Percentiles rank a stretch among this genome's conserved stretches.
These are phyloP conservation scores for Sinapis alba DNA, from an alignment of 441 rosid genomes.

Conservation along the genomic window DNA sequence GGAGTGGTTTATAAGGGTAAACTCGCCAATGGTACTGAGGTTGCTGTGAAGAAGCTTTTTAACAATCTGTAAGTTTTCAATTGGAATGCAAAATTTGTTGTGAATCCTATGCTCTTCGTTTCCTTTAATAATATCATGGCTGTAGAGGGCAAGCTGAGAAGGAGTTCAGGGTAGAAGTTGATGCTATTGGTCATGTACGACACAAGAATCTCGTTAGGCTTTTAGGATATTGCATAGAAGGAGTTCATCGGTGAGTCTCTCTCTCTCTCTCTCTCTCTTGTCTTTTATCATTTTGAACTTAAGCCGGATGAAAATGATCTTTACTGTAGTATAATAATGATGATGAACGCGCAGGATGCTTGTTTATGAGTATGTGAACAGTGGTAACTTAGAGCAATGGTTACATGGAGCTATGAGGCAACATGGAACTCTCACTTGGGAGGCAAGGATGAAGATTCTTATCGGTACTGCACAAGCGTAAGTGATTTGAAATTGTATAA, in stretches of 20 bases:
- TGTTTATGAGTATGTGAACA: constrained; percentile 73
- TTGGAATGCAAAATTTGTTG: background rate
- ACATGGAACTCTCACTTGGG: constrained; percentile 66
- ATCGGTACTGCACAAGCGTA: constrained; percentile 75
- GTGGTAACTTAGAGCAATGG: constrained; percentile 84
- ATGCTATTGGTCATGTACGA: constrained; percentile 93
- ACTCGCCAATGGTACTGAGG: constrained; percentile 80
- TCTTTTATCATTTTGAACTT: background rate
- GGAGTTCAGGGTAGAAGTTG: constrained; percentile 87
- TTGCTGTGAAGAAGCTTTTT: constrained; percentile 90
- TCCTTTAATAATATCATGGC: background rate
- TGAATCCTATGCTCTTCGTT: background rate
- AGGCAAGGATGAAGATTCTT: constrained; percentile 64
- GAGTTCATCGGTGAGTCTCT: constrained; percentile 68
- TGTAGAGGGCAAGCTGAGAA: constrained; percentile 89
- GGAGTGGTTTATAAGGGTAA: constrained; percentile 82
- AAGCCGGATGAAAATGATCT: background rate
- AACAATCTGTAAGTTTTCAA: constrained; percentile 75
- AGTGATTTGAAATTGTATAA: constrained; percentile 29
- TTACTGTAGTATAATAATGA: background rate
- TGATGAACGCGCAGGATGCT: constrained; percentile 53
- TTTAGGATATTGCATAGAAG: constrained; percentile 88
- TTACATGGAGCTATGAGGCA: constrained; percentile 61
- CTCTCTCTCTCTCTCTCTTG: background rate
- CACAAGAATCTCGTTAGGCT: constrained; percentile 93